Base-by-base conservation (phyloP, 192 early-diverging fungal species). In the Physocladia obscura region DNA sequence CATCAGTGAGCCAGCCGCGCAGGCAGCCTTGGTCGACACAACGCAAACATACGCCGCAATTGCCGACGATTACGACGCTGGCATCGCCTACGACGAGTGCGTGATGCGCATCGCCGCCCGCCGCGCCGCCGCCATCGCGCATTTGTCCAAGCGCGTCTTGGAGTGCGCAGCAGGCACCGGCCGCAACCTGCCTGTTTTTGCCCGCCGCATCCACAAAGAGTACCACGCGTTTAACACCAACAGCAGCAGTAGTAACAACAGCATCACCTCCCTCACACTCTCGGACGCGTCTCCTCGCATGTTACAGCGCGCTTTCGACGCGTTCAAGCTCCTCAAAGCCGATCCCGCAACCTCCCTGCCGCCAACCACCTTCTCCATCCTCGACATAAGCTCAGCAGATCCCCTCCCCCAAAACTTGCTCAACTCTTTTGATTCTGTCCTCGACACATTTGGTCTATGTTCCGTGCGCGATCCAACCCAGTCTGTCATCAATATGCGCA, bases 361-460 rank as follows among this genome's bases (percentile, higher is more conserved):
- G 2, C 54, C 57, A 8, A 35, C 62, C 29, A 70, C 51, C 6
- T 72, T 72, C 51, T 64, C 59, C 1, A 27, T 72, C 27, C 48
- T 72, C 15, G 40, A 44, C n/a, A 44, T 44, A 8, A 44, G n/a
- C 40, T 8, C 8, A 8, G 8, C 11, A 8, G n/a, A 44, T n/a
- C 40, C 8, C n/a, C n/a, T n/a, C 11, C 40, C 40, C n/a, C 11
- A 8, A 8, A 44, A n/a, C n/a, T n/a, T 44, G 40, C 49, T 40
- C 15, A 39, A 52, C 3, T 50, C 57, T 1, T 89, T 78, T 60
- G 89, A 91, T 63, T 85, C 86, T 1, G 84, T 91, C 29, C 73
- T 91, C 4, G 81, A 87, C 62, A 89, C 88, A 1, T 89, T 91
- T 71, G 88, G 88, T 2, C 51, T 91, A 2, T 91, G 89, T 63